Percentiles rank a stretch among this genome's conserved stretches.
phyloP scores from a whole-genome alignment of 768 basidiomycete species.

The Mycena metata region DNA sequence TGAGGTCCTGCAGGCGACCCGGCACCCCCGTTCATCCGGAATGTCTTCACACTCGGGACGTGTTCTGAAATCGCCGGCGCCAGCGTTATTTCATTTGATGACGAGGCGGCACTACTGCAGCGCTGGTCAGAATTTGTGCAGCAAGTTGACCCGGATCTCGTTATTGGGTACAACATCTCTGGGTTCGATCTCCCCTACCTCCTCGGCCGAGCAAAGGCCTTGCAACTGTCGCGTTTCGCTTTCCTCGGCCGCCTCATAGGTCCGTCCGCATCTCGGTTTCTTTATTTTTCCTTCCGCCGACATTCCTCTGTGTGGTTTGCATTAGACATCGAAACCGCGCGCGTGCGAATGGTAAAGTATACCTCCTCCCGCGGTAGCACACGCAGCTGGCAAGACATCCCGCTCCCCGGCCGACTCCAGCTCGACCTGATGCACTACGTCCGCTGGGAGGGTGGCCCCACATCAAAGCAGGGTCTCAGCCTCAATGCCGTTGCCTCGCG shows the following conservation, averaged over 20 bases:
- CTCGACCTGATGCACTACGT: constrained; percentile 32
- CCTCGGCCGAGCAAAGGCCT: constrained; percentile 30
- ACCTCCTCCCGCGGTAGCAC: background rate
- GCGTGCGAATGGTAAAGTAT: background rate
- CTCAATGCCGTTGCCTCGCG: constrained; percentile 25
- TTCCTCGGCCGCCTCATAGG: constrained; percentile 28
- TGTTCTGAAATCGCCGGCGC: constrained; percentile 34
- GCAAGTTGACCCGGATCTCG: constrained; percentile 36
- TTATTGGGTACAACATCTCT: constrained; percentile 38
- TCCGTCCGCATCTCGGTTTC: background rate
- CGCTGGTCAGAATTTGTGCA: constrained; percentile 36
- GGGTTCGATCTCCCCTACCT: constrained; percentile 38
- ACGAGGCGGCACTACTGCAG: constrained; percentile 27
- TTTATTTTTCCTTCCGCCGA: too few species aligned
- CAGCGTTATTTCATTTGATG: constrained; percentile 14
- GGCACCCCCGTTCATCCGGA: constrained; percentile 28
- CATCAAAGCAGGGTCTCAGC: background rate
- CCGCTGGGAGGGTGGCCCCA: constrained; percentile 3
- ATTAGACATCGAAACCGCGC: background rate
- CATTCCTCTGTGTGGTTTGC: background rate
- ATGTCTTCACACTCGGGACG: constrained; percentile 32
- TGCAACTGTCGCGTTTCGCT: constrained; percentile 6
- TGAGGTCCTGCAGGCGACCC: constrained; percentile 15
- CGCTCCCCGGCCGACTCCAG: constrained; percentile 26
- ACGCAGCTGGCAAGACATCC: constrained; percentile 20